phyloP scores from a whole-genome alignment of 78 protist genomes.

The Emiliania huxleyi region DNA sequence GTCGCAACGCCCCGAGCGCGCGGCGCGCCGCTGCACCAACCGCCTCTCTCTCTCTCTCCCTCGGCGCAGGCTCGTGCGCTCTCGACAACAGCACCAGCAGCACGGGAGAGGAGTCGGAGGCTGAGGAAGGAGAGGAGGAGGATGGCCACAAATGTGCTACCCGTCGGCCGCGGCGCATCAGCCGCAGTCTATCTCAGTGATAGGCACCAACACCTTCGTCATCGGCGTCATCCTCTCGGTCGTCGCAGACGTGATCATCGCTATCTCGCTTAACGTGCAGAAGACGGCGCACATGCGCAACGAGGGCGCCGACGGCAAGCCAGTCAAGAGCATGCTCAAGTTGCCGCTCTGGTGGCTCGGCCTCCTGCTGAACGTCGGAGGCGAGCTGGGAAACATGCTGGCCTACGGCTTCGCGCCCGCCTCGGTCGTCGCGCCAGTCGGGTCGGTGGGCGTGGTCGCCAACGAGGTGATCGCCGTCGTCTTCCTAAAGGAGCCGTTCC shows the following conservation, averaged over 20 bases:
- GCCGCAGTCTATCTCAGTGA: too few relatives aligned
- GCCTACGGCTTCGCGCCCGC: slow-evolving; percentile 28
- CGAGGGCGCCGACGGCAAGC: not conserved
- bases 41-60: too few relatives aligned
- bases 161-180: too few relatives aligned
- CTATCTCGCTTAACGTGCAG: not conserved
- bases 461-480: too few relatives aligned
- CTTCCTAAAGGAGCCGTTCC: not conserved
- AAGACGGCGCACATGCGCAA: not conserved
- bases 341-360: slow-evolving; percentile 11
- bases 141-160: too few relatives aligned
- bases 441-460: not conserved
- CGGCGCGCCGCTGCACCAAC: too few relatives aligned
- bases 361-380: not conserved
- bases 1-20: too few relatives aligned
- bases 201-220: too few relatives aligned
- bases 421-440: slow-evolving; percentile 27
- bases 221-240: not conserved
- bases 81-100: too few relatives aligned
- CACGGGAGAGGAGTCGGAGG: too few relatives aligned
- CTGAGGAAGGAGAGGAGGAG: too few relatives aligned
- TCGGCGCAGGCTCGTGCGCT: too few relatives aligned
- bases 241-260: not conserved
- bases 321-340: not conserved
- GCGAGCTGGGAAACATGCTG: slow-evolving; percentile 26